phyloP scores from a whole-genome alignment of 805 yeast genomes.

The Metschnikowia continentalis region DNA sequence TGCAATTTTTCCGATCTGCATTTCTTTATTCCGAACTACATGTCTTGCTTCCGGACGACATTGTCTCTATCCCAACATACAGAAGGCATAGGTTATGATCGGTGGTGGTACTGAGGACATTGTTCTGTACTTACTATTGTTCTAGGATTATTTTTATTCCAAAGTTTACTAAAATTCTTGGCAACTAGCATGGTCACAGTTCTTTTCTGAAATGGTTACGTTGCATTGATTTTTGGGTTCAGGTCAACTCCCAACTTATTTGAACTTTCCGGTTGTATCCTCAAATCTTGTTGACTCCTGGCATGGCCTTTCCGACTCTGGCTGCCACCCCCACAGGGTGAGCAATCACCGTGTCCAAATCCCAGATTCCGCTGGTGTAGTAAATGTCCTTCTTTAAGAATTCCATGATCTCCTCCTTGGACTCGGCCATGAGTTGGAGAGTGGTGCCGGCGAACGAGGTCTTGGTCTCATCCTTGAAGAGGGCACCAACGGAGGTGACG shows the following conservation, averaged over 20 bases:
- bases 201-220: too few species aligned
- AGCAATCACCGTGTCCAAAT: conserved; percentile 55
- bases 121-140: too few species aligned
- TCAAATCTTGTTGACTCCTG: conserved; percentile 22
- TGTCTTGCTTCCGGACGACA: too few species aligned
- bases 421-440: conserved; percentile 58
- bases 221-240: neutral
- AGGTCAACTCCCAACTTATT: neutral
- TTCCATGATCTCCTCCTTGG: conserved; percentile 61
- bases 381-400: conserved; percentile 62
- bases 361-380: conserved; percentile 71
- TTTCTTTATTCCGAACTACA: too few species aligned
- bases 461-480: conserved; percentile 43
- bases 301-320: conserved; percentile 33
- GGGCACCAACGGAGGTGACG: conserved; percentile 47
- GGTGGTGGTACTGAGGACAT: too few species aligned
- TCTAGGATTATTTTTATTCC: too few species aligned
- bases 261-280: neutral
- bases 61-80: too few species aligned
- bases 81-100: too few species aligned
- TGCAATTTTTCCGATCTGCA: too few species aligned
- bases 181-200: too few species aligned
- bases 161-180: too few species aligned
- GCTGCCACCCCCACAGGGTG: conserved; percentile 46
- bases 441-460: conserved; percentile 65